phyloP scores from a whole-genome alignment of 495 filamentous ascomycete species.

The Sphaerosporella brunnea region DNA sequence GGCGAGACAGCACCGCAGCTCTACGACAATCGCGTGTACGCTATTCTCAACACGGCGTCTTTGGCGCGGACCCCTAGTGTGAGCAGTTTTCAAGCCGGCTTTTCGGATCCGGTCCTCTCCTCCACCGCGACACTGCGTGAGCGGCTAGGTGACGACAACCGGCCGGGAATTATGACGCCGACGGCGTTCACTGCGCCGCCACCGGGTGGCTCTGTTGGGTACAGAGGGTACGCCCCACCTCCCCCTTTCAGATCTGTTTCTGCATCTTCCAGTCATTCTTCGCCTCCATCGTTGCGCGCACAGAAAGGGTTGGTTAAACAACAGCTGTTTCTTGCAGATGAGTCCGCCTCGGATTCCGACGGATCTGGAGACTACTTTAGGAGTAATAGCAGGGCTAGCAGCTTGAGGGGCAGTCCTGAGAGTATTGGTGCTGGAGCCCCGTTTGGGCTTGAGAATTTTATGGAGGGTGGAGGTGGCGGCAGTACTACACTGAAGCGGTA shows the following conservation, averaged over 20 bases:
- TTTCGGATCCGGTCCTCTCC: slow-evolving; percentile 40
- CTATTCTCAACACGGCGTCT: slow-evolving; percentile 49
- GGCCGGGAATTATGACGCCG: slow-evolving; percentile 23
- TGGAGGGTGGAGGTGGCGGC: neutral
- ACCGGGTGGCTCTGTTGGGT: neutral
- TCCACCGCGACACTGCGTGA: slow-evolving; percentile 12
- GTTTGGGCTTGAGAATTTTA: neutral
- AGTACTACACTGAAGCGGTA: neutral
- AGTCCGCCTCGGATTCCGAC: neutral
- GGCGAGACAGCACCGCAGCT: slow-evolving; percentile 66
- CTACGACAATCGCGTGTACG: slow-evolving; percentile 85
- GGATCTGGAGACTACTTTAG: neutral
- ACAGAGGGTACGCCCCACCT: neutral
- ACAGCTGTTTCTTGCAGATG: neutral
- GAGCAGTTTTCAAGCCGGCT: slow-evolving; percentile 74
- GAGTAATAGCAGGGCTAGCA: neutral
- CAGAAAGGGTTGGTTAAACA: neutral
- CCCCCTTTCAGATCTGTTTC: neutral
- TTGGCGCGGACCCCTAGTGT: slow-evolving; percentile 51
- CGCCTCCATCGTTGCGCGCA: neutral
- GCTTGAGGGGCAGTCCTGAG: neutral
- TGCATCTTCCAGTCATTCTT: neutral
- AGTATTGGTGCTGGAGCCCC: neutral
- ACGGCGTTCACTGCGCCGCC: slow-evolving; percentile 30
- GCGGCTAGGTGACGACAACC: neutral